Base-by-base conservation (phyloP, 371 early-diverging fungal genomes). In the Mortierella sp. region DNA sequence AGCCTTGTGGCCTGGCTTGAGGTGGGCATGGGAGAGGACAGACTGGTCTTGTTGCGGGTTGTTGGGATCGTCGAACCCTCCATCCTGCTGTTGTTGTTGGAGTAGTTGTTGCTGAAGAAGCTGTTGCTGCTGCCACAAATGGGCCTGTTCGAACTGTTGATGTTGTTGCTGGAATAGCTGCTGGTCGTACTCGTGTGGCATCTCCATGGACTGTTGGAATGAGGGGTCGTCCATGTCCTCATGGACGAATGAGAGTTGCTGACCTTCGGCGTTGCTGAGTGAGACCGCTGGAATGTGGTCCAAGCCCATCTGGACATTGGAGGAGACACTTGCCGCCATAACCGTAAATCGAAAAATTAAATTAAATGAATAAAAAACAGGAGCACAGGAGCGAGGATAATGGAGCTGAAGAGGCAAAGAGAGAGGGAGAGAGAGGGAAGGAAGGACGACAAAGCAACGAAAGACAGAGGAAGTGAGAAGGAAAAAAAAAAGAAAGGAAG, bases 1-100 rank as follows among this genome's bases (percentile, higher is more conserved):
- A 13, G 93, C 93, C 63, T 91, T 90, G 74, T 86, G 88, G 45
- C 93, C 93, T 13, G 92, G 92, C 77, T 89, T 91, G 53, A 93
- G 85, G 83, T 93, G 93, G 31, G 90, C 89, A 61, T 93, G 92
- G 70, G 91, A 91, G 29, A 92, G 86, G 24, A 92, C 69, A n/a
- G 89, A 90, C 65, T 89, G 67, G 22, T 80, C 80, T 26, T 75
- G 76, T 40, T 71, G 76, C 29, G 29, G 64, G 10, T 58, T 39
- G 50, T 43, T 29, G 10, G 22, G 47, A 45, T 41, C 24, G 34
- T 24, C 39, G 39, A 34, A 45, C 53, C 66, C 66, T 6, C 14
- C 8, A 29, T 88, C 74, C 11, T 75, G 71, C 29, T 75, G 76
- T 48, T 68, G 63, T 14, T 53, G 43, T 37, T 68, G 76, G 16